Evolutionary conservation across 306 rosid genomes (phyloP).

Genomic region (Notholithocarpus densiflorus): DNA sequence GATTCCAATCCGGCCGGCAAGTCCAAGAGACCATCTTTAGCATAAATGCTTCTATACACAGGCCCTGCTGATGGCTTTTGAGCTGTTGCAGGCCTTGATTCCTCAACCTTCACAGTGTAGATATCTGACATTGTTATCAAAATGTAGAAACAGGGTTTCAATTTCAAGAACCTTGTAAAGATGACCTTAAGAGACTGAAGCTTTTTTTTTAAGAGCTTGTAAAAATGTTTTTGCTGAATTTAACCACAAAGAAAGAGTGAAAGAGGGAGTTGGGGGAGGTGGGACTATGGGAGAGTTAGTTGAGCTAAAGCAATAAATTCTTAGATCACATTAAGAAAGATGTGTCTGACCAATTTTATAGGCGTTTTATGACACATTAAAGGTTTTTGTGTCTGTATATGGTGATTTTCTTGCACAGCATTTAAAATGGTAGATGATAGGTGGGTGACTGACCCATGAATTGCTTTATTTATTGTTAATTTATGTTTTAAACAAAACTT

Average conservation of each 20-base stretch:
- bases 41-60: slow-evolving; percentile 75
- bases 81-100: slow-evolving; percentile 37
- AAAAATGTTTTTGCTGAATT: background rate
- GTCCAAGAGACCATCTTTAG: slow-evolving; percentile 64
- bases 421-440: slow-evolving; percentile 42
- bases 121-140: slow-evolving; percentile 31
- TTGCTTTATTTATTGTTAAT: background rate
- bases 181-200: background rate
- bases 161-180: background rate
- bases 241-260: slow-evolving; percentile 6
- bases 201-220: background rate
- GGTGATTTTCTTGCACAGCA: slow-evolving; percentile 17
- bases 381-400: background rate
- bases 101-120: slow-evolving; percentile 68
- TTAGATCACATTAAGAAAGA: background rate
- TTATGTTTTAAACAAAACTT: background rate
- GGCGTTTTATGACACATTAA: slow-evolving; percentile 29
- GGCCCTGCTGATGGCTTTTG: slow-evolving; percentile 74
- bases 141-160: slow-evolving; percentile 14
- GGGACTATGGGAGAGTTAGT: slow-evolving; percentile 22
- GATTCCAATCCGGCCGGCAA: slow-evolving; percentile 56
- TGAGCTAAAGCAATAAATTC: slow-evolving; percentile 60
- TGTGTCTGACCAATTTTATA: slow-evolving; percentile 20
- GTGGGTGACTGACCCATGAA: slow-evolving; percentile 31
- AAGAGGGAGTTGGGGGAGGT: slow-evolving; percentile 21